These are phyloP conservation scores for Starmerella davenportii DNA, from an alignment of 805 yeast genomes.

Conservation along the genomic window DNA sequence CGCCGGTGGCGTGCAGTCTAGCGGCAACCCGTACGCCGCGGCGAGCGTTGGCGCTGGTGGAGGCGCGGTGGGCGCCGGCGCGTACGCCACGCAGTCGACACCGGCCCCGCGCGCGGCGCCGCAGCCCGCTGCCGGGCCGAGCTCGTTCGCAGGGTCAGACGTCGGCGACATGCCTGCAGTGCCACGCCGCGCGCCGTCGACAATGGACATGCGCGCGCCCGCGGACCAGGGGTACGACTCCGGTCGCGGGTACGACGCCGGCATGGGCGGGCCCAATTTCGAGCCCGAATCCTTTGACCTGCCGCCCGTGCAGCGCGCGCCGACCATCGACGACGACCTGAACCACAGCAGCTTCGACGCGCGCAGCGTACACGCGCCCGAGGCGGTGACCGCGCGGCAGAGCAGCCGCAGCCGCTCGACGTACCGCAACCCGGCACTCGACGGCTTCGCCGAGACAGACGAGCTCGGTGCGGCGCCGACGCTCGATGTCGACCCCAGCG, in stretches of 20 bases:
- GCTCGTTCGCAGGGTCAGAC: no score
- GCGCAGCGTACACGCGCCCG: background rate
- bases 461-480: background rate
- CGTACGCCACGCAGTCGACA: background rate
- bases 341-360: background rate
- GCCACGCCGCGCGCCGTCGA: background rate
- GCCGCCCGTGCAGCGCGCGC: background rate
- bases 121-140: no score
- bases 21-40: slow-evolving; percentile 23
- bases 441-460: background rate
- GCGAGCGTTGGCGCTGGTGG: slow-evolving; percentile 29
- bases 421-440: background rate
- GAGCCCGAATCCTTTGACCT: no score
- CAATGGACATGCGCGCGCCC: background rate
- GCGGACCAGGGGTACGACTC: background rate
- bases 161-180: no score
- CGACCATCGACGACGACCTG: background rate
- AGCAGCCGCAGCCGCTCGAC: background rate
- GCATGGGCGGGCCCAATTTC: no score
- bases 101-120: background rate
- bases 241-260: background rate
- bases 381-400: background rate
- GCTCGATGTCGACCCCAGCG: background rate
- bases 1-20: slow-evolving; percentile 3
- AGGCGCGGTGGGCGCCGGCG: background rate